A percentile compares a stretch with the other conserved stretches of the same genome.
These are phyloP conservation scores for Trichoderma polysporum DNA, from an alignment of 2,329 filamentous ascomycete genomes.

Conservation along the genomic window DNA sequence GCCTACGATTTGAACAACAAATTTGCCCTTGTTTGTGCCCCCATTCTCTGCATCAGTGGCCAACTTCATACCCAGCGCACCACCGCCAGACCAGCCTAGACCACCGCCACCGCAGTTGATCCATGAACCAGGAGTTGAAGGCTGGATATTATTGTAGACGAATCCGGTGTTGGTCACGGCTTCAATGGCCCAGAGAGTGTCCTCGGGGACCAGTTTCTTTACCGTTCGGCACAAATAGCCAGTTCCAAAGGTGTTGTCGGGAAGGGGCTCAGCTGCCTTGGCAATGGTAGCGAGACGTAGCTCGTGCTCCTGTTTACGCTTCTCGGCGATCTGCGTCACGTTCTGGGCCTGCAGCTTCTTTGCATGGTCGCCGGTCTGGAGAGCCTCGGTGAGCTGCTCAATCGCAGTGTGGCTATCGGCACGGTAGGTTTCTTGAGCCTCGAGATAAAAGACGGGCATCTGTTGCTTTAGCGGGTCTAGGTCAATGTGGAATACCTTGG, in stretches of 20 bases:
- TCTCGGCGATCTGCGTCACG: slow-evolving; percentile 34
- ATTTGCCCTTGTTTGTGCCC: slow-evolving; percentile 47
- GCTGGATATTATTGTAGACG: slow-evolving; percentile 70
- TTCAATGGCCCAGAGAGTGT: slow-evolving; percentile 74
- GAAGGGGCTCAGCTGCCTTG: slow-evolving; percentile 54
- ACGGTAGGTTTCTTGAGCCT: slow-evolving; percentile 63
- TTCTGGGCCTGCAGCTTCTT: slow-evolving; percentile 36
- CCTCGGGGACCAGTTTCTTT: slow-evolving; percentile 37
- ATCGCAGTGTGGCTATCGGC: slow-evolving; percentile 66
- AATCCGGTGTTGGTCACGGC: slow-evolving; percentile 70
- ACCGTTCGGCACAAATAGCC: slow-evolving; percentile 39
- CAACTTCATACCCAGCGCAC: slow-evolving; percentile 72
- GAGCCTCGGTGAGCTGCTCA: slow-evolving; percentile 65
- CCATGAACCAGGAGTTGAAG: slow-evolving; percentile 68
- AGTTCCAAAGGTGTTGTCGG: slow-evolving; percentile 52
- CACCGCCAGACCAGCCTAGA: slow-evolving; percentile 78
- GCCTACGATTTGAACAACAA: slow-evolving; percentile 57
- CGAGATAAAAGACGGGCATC: slow-evolving; percentile 73
- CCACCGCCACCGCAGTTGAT: slow-evolving; percentile 81
- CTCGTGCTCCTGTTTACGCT: slow-evolving; percentile 57
- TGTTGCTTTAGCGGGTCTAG: slow-evolving; percentile 67
- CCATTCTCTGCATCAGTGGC: slow-evolving; percentile 50
- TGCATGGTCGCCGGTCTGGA: slow-evolving; percentile 49
- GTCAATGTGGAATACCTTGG: slow-evolving; percentile 63
- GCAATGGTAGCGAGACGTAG: slow-evolving; percentile 61